Evolutionary conservation across 2,329 filamentous ascomycete species (phyloP).

Genomic region (Cercospora sp.): DNA sequence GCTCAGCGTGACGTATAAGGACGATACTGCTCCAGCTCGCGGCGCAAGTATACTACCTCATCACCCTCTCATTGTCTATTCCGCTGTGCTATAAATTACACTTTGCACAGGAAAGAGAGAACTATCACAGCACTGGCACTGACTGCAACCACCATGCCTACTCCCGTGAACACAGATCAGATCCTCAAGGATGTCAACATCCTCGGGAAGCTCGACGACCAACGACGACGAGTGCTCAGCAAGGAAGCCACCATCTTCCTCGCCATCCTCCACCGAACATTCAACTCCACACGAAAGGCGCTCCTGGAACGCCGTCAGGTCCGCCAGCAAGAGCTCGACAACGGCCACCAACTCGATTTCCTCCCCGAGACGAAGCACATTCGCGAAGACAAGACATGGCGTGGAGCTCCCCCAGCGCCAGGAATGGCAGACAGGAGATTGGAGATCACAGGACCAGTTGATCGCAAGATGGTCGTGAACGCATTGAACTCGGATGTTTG

Average conservation of each 20-base stretch:
- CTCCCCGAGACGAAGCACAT: slow-evolving; percentile 94
- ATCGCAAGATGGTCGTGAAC: slow-evolving; percentile 99
- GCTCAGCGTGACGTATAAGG: slow-evolving; percentile 29
- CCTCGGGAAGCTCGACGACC: slow-evolving; percentile 73
- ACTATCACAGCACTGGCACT: background rate
- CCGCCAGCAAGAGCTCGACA: slow-evolving; percentile 91
- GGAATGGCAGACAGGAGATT: slow-evolving; percentile 90
- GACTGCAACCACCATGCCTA: slow-evolving; percentile 26
- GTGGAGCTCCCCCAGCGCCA: slow-evolving; percentile 84
- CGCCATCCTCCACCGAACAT: slow-evolving; percentile 89
- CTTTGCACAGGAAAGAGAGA: background rate
- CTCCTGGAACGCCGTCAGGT: slow-evolving; percentile 82
- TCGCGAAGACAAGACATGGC: slow-evolving; percentile 92
- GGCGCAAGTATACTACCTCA: slow-evolving; percentile 9
- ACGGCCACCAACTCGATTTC: slow-evolving; percentile 86
- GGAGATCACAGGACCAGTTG: slow-evolving; percentile 95
- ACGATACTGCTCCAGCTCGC: slow-evolving; percentile 18
- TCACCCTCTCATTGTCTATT: slow-evolving; percentile 14
- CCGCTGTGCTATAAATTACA: background rate
- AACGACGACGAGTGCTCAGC: slow-evolving; percentile 86
- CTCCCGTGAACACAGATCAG: slow-evolving; percentile 52
- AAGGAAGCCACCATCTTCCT: slow-evolving; percentile 90
- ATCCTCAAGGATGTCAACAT: slow-evolving; percentile 88
- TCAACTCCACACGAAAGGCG: slow-evolving; percentile 84
- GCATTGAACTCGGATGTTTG: slow-evolving; percentile 93